phyloP scores from a whole-genome alignment of 148 eudicot species.

The Fallopia convolvulus region DNA sequence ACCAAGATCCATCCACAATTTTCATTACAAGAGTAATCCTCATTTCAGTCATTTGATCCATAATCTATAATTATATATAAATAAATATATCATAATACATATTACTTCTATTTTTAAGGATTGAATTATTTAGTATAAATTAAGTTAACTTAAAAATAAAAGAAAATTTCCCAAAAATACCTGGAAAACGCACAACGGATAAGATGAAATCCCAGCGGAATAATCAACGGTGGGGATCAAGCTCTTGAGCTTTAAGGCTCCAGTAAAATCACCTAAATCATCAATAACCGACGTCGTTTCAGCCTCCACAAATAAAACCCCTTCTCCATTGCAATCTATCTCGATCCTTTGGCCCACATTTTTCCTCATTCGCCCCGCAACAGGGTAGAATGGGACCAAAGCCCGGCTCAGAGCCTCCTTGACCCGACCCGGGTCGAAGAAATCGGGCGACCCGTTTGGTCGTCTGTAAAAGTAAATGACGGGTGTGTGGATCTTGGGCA shows the following conservation, averaged over 20 bases:
- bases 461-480: constrained; percentile 8
- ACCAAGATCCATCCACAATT: too few species aligned
- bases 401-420: constrained; percentile 17
- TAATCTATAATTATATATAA: too few species aligned
- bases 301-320: constrained; percentile 19
- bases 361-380: constrained; percentile 18
- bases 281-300: constrained; percentile 19
- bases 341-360: constrained; percentile 11
- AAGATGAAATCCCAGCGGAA: constrained; percentile 18
- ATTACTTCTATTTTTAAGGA: too few species aligned
- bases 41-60: too few species aligned
- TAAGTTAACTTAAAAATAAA: too few species aligned
- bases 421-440: constrained; percentile 14
- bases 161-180: not conserved
- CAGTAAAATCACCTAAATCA: constrained; percentile 40
- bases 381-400: constrained; percentile 23
- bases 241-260: constrained; percentile 21
- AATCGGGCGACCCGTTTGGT: not conserved
- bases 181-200: constrained; percentile 34
- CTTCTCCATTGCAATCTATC: constrained; percentile 23
- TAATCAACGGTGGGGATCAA: constrained; percentile 34
- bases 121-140: too few species aligned
- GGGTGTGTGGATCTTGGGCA: constrained; percentile 2
- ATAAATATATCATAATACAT: too few species aligned
- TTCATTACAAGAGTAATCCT: too few species aligned